phyloP scores from a whole-genome alignment of 148 eudicot genomes.

The Fagopyrum tataricum region DNA sequence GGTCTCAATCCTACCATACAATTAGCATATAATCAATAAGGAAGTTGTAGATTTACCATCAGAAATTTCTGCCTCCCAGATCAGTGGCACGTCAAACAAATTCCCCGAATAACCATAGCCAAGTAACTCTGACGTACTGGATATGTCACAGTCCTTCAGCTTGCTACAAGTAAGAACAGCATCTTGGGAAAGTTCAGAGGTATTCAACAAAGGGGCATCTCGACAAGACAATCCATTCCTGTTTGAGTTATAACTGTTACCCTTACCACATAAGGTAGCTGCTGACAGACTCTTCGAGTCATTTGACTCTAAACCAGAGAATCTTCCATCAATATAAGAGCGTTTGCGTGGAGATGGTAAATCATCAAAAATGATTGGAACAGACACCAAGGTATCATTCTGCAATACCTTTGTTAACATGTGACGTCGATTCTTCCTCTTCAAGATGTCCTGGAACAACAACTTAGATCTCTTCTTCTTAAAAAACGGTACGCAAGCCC shows the following conservation, averaged over 20 bases:
- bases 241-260: slow-evolving; percentile 24
- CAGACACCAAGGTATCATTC: slow-evolving; percentile 61
- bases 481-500: slow-evolving; percentile 33
- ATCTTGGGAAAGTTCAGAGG: slow-evolving; percentile 19
- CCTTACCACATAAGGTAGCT: slow-evolving; percentile 9
- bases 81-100: slow-evolving; percentile 61
- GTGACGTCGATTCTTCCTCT: slow-evolving; percentile 55
- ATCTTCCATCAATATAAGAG: slow-evolving; percentile 32
- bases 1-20: neutral
- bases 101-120: slow-evolving; percentile 30
- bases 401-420: slow-evolving; percentile 67
- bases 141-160: slow-evolving; percentile 33
- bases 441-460: slow-evolving; percentile 54
- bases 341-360: slow-evolving; percentile 34
- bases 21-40: neutral
- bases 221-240: slow-evolving; percentile 35
- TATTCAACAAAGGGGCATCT: slow-evolving; percentile 21
- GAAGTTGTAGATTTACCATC: slow-evolving; percentile 41
- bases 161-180: slow-evolving; percentile 20
- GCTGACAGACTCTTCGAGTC: slow-evolving; percentile 29
- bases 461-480: slow-evolving; percentile 63
- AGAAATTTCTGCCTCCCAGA: slow-evolving; percentile 36
- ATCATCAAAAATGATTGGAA: slow-evolving; percentile 56
- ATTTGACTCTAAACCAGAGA: slow-evolving; percentile 35
- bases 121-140: slow-evolving; percentile 25